These are phyloP conservation scores for Crepidotus sp. DNA, from an alignment of 1,284 basidiomycete genomes.

Conservation along the genomic window DNA sequence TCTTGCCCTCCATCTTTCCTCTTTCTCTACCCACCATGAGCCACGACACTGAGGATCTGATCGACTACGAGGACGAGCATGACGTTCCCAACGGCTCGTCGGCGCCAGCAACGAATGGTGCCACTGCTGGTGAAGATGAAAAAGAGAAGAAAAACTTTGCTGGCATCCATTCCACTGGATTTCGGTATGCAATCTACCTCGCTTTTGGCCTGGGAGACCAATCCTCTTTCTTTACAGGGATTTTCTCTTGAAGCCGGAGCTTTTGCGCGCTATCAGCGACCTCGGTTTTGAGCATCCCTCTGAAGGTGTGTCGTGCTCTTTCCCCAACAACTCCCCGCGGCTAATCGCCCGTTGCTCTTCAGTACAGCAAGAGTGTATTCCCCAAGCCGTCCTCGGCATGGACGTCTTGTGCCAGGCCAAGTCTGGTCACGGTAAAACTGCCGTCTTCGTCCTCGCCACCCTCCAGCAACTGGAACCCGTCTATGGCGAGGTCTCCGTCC, in stretches of 20 bases:
- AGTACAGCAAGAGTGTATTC: slow-evolving; percentile 99
- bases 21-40: slow-evolving; percentile 42
- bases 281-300: slow-evolving; percentile 99
- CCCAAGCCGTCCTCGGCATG: slow-evolving; percentile 98
- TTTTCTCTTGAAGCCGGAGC: slow-evolving; percentile 94
- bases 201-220: not conserved
- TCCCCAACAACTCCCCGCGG: not conserved
- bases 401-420: slow-evolving; percentile 99
- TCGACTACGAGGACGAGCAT: slow-evolving; percentile 94
- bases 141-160: slow-evolving; percentile 96
- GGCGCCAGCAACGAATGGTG: slow-evolving; percentile 42
- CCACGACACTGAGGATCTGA: slow-evolving; percentile 78
- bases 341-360: slow-evolving; percentile 2
- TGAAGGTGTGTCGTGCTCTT: slow-evolving; percentile 62
- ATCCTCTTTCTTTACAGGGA: slow-evolving; percentile 41
- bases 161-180: slow-evolving; percentile 94
- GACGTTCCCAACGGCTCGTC: slow-evolving; percentile 63
- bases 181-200: slow-evolving; percentile 51
- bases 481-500: slow-evolving; percentile 94
- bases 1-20: slow-evolving; percentile 16
- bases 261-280: slow-evolving; percentile 96
- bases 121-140: slow-evolving; percentile 56
- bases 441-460: slow-evolving; percentile 96
- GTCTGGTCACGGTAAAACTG: slow-evolving; percentile 99
- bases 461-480: slow-evolving; percentile 98